phyloP scores from a whole-genome alignment of 768 basidiomycete genomes.

The Cystobasidium ongulense region DNA sequence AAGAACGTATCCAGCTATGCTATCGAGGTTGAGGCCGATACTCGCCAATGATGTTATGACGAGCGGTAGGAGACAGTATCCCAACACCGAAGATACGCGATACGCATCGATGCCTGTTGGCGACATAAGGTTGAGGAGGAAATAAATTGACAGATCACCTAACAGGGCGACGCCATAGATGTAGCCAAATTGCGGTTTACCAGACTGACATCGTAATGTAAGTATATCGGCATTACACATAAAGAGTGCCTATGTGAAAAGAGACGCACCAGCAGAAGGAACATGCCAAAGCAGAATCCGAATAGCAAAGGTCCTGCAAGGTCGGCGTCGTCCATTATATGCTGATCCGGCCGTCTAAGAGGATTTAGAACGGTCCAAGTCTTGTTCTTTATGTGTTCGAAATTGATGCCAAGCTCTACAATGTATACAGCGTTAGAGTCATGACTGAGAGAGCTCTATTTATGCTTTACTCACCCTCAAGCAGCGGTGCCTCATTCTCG shows the following conservation, averaged over 20 bases:
- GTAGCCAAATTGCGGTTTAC: constrained; percentile 96
- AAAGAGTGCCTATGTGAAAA: neutral
- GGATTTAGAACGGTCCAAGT: constrained; percentile 94
- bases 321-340: constrained; percentile 98
- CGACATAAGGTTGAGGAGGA: constrained; percentile 93
- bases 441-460: neutral
- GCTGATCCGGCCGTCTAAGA: constrained; percentile 51
- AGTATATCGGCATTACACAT: neutral
- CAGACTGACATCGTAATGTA: constrained; percentile 57
- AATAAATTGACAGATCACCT: constrained; percentile 83
- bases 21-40: constrained; percentile 76
- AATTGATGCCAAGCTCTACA: constrained; percentile 93
- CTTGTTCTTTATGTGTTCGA: constrained; percentile 87
- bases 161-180: constrained; percentile 97
- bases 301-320: constrained; percentile 92
- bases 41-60: constrained; percentile 85
- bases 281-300: constrained; percentile 86
- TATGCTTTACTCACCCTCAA: constrained; percentile 62
- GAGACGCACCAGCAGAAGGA: constrained; percentile 73
- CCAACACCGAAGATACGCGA: constrained; percentile 85
- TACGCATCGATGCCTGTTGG: constrained; percentile 91
- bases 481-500: constrained; percentile 66
- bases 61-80: constrained; percentile 94
- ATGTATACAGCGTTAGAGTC: neutral
- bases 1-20: constrained; percentile 72